These are phyloP conservation scores for Amanita molliuscula DNA, from an alignment of 768 basidiomycete genomes.

Conservation along the genomic window DNA sequence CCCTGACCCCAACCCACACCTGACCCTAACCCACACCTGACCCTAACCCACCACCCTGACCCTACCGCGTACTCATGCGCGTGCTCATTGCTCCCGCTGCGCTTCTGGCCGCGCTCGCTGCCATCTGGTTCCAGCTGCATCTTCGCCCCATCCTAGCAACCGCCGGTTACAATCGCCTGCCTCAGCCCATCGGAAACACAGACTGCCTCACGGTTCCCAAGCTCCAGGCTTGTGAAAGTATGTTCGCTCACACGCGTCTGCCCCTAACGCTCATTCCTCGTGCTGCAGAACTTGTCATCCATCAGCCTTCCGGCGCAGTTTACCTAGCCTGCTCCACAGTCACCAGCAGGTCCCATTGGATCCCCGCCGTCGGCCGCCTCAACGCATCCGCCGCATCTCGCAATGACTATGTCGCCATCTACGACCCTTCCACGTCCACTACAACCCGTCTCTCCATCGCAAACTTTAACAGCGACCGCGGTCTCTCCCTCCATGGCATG, in stretches of 20 bases:
- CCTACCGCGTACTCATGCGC: background rate
- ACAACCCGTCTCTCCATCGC: constrained; percentile 35
- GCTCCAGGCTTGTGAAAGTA: constrained; percentile 65
- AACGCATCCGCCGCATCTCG: constrained; percentile 28
- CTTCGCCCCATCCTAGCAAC: constrained; percentile 32
- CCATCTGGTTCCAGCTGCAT: constrained; percentile 30
- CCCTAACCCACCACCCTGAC: background rate
- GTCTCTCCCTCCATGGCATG: constrained; percentile 55
- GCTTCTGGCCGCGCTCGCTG: constrained; percentile 12
- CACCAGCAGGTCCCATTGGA: constrained; percentile 38
- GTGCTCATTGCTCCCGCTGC: background rate
- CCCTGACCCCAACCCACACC: background rate
- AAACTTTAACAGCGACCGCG: constrained; percentile 27
- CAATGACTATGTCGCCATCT: constrained; percentile 50
- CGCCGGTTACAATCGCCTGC: constrained; percentile 33
- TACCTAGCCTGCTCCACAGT: constrained; percentile 57
- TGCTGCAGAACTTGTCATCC: constrained; percentile 43
- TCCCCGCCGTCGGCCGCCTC: constrained; percentile 28
- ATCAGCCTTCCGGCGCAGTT: constrained; percentile 42
- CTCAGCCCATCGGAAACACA: constrained; percentile 35
- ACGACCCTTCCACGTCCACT: constrained; percentile 34
- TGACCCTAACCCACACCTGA: background rate
- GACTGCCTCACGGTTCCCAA: constrained; percentile 40
- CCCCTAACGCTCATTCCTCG: background rate
- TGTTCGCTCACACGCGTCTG: constrained; percentile 10